Conservation (phyloP, 2,329 filamentous ascomycete species). For the Scedosporium apiospermum region DNA sequence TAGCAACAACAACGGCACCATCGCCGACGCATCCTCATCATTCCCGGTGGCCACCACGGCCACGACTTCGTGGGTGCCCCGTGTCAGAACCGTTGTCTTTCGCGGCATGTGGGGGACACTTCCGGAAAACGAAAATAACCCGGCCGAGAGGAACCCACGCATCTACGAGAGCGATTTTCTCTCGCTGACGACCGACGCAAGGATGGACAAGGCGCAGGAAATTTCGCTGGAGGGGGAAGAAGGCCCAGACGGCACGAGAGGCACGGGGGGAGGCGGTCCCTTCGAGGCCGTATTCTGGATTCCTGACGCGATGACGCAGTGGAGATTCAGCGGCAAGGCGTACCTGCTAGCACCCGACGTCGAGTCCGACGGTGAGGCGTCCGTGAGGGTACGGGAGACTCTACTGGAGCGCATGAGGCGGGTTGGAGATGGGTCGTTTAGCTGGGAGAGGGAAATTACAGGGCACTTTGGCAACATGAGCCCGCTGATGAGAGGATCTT, state of each 20-base stretch:
- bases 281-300: conserved; percentile 86
- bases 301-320: conserved; percentile 62
- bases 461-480: conserved; percentile 84
- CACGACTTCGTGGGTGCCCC: conserved; percentile 27
- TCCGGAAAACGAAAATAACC: conserved; percentile 62
- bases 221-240: conserved; percentile 40
- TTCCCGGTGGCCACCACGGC: conserved; percentile 6
- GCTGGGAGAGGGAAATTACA: conserved; percentile 70
- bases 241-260: conserved; percentile 27
- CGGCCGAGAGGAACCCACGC: conserved; percentile 59
- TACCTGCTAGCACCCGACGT: conserved; percentile 67
- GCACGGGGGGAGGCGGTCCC: conserved; percentile 54
- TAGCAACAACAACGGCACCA: neutral
- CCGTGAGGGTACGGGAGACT: conserved; percentile 45
- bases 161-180: conserved; percentile 67
- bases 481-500: conserved; percentile 69
- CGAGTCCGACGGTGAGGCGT: conserved; percentile 25
- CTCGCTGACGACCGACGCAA: conserved; percentile 77
- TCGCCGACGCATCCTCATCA: conserved; percentile 22
- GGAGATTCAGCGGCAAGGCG: conserved; percentile 70
- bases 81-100: conserved; percentile 72
- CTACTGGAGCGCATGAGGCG: conserved; percentile 55
- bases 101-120: conserved; percentile 67
- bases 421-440: conserved; percentile 48
- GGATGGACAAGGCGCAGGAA: conserved; percentile 77